Evolutionary conservation across 2,329 filamentous ascomycete species (phyloP).

Genomic region (Botryosphaeria dothidea): DNA sequence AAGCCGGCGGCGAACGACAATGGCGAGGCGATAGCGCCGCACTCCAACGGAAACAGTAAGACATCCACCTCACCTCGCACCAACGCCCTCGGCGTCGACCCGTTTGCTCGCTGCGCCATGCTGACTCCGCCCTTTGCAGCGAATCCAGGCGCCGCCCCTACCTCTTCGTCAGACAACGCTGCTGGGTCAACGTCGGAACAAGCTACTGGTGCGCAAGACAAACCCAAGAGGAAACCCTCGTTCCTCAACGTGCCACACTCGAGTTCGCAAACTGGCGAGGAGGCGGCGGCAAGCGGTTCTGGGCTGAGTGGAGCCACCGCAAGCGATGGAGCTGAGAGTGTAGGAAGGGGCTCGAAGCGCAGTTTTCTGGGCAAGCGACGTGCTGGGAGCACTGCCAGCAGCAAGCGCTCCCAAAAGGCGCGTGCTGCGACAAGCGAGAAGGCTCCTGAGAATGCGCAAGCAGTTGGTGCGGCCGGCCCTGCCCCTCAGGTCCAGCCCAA

Average conservation of each 20-base stretch:
- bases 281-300: constrained; percentile 38
- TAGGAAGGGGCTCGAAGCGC: constrained; percentile 47
- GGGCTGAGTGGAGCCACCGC: constrained; percentile 47
- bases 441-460: constrained; percentile 27
- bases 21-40: constrained; percentile 25
- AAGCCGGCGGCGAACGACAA: constrained; percentile 28
- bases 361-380: constrained; percentile 48
- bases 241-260: constrained; percentile 35
- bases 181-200: constrained; percentile 16
- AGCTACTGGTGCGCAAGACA: constrained; percentile 17
- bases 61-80: neutral
- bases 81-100: constrained; percentile 20
- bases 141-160: constrained; percentile 12
- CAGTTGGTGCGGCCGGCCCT: constrained; percentile 30
- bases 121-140: constrained; percentile 6
- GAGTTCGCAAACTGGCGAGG: constrained; percentile 32
- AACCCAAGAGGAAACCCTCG: constrained; percentile 35
- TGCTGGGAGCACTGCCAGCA: constrained; percentile 48
- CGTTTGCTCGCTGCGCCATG: constrained; percentile 22
- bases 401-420: constrained; percentile 43
- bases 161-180: constrained; percentile 14
- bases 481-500: constrained; percentile 35
- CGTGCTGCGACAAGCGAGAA: constrained; percentile 42
- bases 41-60: constrained; percentile 38
- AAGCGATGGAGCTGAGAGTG: constrained; percentile 45